phyloP scores from a whole-genome alignment of 108 stramenopile genomes.

The Conticribra guillardii region DNA sequence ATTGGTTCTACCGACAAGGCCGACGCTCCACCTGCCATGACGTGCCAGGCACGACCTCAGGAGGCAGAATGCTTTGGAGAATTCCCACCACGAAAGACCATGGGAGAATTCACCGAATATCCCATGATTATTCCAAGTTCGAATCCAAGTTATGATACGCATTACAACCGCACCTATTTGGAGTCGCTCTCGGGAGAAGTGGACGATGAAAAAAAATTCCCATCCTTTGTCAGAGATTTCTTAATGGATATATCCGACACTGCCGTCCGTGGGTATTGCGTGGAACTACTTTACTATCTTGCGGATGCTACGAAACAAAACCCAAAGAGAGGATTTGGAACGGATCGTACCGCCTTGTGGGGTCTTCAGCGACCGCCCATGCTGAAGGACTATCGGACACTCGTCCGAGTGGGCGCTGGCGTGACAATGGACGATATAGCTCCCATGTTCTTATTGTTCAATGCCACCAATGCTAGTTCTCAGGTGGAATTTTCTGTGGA shows the following conservation, averaged over 20 bases:
- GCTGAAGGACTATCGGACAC: slow-evolving; percentile 61
- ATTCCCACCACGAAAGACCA: slow-evolving; percentile 74
- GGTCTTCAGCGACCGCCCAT: slow-evolving; percentile 87
- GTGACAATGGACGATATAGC: slow-evolving; percentile 61
- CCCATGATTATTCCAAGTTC: slow-evolving; percentile 87
- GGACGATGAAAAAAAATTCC: slow-evolving; percentile 24
- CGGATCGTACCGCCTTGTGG: slow-evolving; percentile 74
- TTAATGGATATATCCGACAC: slow-evolving; percentile 52
- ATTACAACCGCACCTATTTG: slow-evolving; percentile 60
- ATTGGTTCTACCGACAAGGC: slow-evolving; percentile 65
- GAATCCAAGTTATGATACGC: slow-evolving; percentile 78
- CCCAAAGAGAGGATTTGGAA: slow-evolving; percentile 75
- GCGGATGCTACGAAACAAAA: slow-evolving; percentile 63
- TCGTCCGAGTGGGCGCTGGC: slow-evolving; percentile 47
- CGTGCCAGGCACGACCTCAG: slow-evolving; percentile 89
- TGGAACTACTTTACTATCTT: slow-evolving; percentile 68
- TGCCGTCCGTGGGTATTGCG: slow-evolving; percentile 68
- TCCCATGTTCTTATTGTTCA: slow-evolving; percentile 68
- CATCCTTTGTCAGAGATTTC: slow-evolving; percentile 37
- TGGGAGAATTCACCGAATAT: slow-evolving; percentile 72
- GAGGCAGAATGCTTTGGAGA: slow-evolving; percentile 91
- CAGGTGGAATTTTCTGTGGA: slow-evolving; percentile 69
- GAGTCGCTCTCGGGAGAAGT: slow-evolving; percentile 39
- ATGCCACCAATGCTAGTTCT: slow-evolving; percentile 77
- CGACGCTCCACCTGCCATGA: slow-evolving; percentile 70